Evolutionary conservation across 768 basidiomycete genomes (phyloP).

Genomic region (Boletus sp.): DNA sequence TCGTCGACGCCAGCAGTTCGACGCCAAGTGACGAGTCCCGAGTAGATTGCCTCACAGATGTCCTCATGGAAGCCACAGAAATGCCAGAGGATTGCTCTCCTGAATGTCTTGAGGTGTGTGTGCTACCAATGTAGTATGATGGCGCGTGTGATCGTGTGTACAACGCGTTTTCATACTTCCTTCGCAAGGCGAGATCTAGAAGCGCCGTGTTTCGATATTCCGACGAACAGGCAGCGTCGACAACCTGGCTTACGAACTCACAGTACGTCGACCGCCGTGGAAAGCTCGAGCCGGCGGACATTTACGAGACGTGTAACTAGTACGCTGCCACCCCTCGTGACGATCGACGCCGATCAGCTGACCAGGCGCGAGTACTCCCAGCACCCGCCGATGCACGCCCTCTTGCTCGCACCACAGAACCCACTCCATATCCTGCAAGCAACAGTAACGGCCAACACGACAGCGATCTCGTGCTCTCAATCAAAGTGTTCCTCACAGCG

Average conservation of each 20-base stretch:
- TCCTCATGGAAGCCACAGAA: neutral
- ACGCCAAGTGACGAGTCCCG: no score
- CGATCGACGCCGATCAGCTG: neutral
- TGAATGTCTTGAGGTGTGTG: neutral
- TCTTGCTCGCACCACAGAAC: neutral
- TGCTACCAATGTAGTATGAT: neutral
- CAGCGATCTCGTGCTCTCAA: neutral
- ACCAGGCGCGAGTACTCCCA: neutral
- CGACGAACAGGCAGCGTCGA: neutral
- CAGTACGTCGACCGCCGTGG: neutral
- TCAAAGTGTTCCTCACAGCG: neutral
- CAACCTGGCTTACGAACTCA: neutral
- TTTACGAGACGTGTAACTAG: neutral
- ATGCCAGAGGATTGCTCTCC: neutral
- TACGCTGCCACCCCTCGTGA: neutral
- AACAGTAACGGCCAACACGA: neutral
- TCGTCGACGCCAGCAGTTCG: no score
- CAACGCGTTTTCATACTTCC: neutral
- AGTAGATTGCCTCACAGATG: neutral
- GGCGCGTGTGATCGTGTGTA: neutral
- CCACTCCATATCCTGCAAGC: neutral
- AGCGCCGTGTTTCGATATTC: neutral
- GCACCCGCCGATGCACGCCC: neutral
- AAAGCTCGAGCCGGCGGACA: neutral
- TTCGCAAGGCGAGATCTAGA: neutral